Percentiles rank a stretch among this genome's conserved stretches.
These are phyloP conservation scores for Diplodia corticola DNA, from an alignment of 2,329 filamentous ascomycete species.

Conservation along the genomic window DNA sequence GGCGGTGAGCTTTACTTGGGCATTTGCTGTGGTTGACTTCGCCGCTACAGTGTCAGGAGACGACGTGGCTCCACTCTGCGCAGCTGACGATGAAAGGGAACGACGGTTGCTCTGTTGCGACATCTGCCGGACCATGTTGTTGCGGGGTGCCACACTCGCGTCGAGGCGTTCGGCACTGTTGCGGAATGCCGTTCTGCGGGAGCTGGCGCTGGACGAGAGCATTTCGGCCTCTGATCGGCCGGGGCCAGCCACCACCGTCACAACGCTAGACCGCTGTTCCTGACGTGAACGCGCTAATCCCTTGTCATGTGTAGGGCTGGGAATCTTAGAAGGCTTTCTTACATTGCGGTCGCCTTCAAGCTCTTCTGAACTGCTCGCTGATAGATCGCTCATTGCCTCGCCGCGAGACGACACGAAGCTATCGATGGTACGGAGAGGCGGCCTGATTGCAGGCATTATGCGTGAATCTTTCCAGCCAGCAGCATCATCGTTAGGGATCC, in stretches of 20 bases:
- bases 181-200: slow-evolving; percentile 13
- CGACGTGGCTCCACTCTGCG: slow-evolving; percentile 18
- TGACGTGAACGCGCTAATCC: slow-evolving; percentile 5
- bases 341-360: not conserved
- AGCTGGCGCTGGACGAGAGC: slow-evolving; percentile 21
- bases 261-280: slow-evolving; percentile 11
- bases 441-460: slow-evolving; percentile 1
- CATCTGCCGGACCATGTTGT: not conserved
- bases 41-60: slow-evolving; percentile 7
- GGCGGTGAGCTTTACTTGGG: slow-evolving; percentile 13
- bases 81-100: slow-evolving; percentile 13
- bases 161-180: slow-evolving; percentile 12
- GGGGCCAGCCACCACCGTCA: not conserved
- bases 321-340: slow-evolving; percentile 9
- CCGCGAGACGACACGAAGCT: not conserved
- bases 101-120: not conserved
- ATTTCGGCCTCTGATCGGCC: not conserved
- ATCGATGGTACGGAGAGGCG: slow-evolving; percentile 6
- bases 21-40: not conserved
- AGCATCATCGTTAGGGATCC: slow-evolving; percentile 11
- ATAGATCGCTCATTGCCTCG: slow-evolving; percentile 14
- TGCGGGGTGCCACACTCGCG: not conserved
- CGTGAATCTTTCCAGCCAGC: not conserved
- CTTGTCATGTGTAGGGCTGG: slow-evolving; percentile 13
- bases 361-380: slow-evolving; percentile 19